Percentiles rank a stretch among this genome's conserved stretches.
phyloP scores from a whole-genome alignment of 2,329 filamentous ascomycete genomes.

The Fusarium nurragi region DNA sequence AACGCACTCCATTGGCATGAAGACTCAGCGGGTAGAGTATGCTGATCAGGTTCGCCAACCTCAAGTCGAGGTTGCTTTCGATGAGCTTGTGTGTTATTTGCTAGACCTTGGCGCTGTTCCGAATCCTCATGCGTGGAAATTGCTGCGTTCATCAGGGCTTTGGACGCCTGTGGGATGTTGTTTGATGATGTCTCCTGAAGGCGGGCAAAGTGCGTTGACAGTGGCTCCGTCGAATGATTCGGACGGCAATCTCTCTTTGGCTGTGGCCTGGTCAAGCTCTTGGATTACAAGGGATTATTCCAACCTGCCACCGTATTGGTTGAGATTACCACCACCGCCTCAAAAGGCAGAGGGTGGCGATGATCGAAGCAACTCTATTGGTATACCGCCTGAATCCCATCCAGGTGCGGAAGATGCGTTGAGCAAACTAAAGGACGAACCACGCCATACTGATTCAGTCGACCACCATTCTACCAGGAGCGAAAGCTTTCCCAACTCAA shows the following conservation, averaged over 20 bases:
- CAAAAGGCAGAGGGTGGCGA: neutral
- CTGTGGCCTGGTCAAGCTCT: slow-evolving; percentile 63
- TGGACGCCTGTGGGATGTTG: slow-evolving; percentile 69
- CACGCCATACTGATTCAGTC: too few species aligned
- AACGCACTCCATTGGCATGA: slow-evolving; percentile 68
- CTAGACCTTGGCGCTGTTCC: slow-evolving; percentile 71
- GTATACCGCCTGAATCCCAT: neutral
- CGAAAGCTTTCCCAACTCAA: slow-evolving; percentile 42
- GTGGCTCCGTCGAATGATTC: slow-evolving; percentile 67
- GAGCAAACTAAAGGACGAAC: neutral
- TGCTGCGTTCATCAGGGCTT: slow-evolving; percentile 65
- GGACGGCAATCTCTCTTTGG: slow-evolving; percentile 67
- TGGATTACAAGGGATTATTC: slow-evolving; percentile 63
- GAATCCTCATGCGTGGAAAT: slow-evolving; percentile 65
- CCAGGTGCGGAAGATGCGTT: slow-evolving; percentile 1
- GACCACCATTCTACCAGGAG: neutral
- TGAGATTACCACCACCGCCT: slow-evolving; percentile 54
- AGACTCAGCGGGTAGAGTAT: slow-evolving; percentile 71
- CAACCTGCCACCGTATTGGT: slow-evolving; percentile 69
- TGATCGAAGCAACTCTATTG: neutral
- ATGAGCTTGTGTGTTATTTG: slow-evolving; percentile 69
- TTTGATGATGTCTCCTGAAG: slow-evolving; percentile 63
- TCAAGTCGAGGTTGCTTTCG: slow-evolving; percentile 64
- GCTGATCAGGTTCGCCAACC: slow-evolving; percentile 64
- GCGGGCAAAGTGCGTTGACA: slow-evolving; percentile 59